phyloP scores from a whole-genome alignment of 768 basidiomycete genomes.

The Termitomyces titanicus region DNA sequence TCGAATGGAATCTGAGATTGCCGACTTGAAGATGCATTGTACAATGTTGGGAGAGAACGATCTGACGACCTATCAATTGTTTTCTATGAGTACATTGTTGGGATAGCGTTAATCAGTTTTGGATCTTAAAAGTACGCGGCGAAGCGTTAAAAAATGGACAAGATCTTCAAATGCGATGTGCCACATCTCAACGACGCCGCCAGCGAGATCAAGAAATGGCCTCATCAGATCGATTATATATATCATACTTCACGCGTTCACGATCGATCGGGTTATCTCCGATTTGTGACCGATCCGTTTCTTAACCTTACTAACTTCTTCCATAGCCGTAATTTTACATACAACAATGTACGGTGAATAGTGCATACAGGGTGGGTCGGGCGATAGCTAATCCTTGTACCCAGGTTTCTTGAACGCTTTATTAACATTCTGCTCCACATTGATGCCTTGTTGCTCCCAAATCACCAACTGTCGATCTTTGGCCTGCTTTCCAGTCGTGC shows the following conservation, averaged over 20 bases:
- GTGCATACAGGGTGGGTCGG: background rate
- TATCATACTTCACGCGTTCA: background rate
- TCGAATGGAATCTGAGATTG: background rate
- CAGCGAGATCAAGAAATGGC: background rate
- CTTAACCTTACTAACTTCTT: background rate
- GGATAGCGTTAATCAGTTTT: background rate
- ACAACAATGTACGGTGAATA: background rate
- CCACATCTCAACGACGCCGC: background rate
- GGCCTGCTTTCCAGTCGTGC: constrained; percentile 58
- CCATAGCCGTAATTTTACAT: background rate
- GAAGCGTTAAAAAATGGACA: background rate
- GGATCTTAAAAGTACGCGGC: too few relatives aligned
- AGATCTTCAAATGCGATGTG: too few relatives aligned
- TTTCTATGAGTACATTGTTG: background rate
- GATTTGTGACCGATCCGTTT: constrained; percentile 1
- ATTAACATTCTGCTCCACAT: constrained; percentile 27
- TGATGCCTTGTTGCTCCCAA: constrained; percentile 64
- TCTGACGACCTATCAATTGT: background rate
- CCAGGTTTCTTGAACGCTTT: constrained; percentile 40
- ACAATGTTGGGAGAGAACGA: background rate
- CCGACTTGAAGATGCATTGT: background rate
- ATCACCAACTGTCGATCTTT: constrained; percentile 72
- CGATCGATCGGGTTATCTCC: constrained; percentile 15
- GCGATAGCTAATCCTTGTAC: constrained; percentile 53
- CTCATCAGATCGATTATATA: constrained; percentile 10